Conservation (phyloP, 2,329 filamentous ascomycete genomes). For the Nannizzia gypsea region DNA sequence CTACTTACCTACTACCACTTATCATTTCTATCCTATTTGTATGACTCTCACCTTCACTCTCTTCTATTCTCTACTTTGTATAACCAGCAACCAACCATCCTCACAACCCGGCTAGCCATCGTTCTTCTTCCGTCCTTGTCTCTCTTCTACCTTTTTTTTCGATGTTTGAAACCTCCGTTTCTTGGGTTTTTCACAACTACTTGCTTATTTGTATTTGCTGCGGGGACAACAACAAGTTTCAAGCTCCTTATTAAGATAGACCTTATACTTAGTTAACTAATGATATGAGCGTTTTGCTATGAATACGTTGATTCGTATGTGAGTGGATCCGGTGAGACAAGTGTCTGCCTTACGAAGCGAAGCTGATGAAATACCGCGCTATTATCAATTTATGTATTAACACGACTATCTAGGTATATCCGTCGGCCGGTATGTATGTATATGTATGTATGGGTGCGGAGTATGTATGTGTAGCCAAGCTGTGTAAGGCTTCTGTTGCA, state of each 20-base stretch:
- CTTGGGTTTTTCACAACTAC: neutral
- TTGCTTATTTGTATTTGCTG: neutral
- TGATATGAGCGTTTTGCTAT: constrained; percentile 1
- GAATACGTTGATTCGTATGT: neutral
- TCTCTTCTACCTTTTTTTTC: neutral
- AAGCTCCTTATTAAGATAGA: neutral
- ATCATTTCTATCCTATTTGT: neutral
- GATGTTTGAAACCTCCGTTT: neutral
- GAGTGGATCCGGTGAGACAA: neutral
- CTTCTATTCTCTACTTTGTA: constrained; percentile 1
- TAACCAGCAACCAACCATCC: neutral
- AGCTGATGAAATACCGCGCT: neutral
- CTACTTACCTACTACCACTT: no score
- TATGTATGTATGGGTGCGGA: no score
- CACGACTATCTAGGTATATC: no score
- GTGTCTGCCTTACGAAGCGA: neutral
- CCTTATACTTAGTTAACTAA: neutral
- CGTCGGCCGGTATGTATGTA: no score
- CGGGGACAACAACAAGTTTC: neutral
- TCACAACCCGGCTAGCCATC: neutral
- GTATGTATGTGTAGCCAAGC: no score
- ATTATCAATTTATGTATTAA: neutral
- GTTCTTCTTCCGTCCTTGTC: neutral
- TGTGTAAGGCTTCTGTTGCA: neutral
- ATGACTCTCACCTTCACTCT: constrained; percentile 1